phyloP scores from a whole-genome alignment of 2,329 filamentous ascomycete species.

The Helotiales sp. region DNA sequence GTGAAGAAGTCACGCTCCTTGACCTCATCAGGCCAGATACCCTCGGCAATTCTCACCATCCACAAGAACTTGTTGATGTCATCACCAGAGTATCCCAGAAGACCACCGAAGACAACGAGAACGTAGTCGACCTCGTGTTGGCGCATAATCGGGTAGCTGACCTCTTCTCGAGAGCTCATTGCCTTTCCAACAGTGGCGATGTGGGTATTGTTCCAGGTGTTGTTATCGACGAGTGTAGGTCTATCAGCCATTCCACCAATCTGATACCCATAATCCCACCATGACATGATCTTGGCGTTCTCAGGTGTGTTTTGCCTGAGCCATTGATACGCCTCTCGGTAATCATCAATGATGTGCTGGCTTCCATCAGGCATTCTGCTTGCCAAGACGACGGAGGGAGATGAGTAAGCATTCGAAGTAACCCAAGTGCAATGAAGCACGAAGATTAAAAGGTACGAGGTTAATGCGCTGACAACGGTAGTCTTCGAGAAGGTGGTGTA shows the following conservation, averaged over 20 bases:
- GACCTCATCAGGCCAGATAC: conserved; percentile 99
- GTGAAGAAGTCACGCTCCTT: conserved; percentile 98
- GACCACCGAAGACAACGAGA: conserved; percentile 93
- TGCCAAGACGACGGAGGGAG: conserved; percentile 92
- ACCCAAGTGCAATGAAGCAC: conserved; percentile 99
- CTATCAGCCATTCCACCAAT: conserved; percentile 99
- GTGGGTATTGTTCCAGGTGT: conserved; percentile 99
- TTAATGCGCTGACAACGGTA: conserved; percentile 70
- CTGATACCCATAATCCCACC: conserved; percentile 99
- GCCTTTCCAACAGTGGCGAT: conserved; percentile 99
- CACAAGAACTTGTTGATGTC: conserved; percentile 99
- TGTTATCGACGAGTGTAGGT: conserved; percentile 97
- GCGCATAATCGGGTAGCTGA: conserved; percentile 97
- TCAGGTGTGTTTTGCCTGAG: conserved; percentile 93
- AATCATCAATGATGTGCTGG: conserved; percentile 98
- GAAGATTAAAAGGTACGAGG: conserved; percentile 85
- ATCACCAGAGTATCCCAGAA: conserved; percentile 95
- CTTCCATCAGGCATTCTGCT: conserved; percentile 90
- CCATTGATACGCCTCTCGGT: conserved; percentile 99
- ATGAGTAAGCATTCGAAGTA: conserved; percentile 98
- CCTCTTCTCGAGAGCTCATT: conserved; percentile 96
- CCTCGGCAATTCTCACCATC: conserved; percentile 99
- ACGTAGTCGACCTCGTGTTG: conserved; percentile 99
- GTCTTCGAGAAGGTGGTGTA: conserved; percentile 79
- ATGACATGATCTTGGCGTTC: conserved; percentile 98